Conservation (phyloP, 805 yeast species). For the Cyberlindnera samutprakarnensis region DNA sequence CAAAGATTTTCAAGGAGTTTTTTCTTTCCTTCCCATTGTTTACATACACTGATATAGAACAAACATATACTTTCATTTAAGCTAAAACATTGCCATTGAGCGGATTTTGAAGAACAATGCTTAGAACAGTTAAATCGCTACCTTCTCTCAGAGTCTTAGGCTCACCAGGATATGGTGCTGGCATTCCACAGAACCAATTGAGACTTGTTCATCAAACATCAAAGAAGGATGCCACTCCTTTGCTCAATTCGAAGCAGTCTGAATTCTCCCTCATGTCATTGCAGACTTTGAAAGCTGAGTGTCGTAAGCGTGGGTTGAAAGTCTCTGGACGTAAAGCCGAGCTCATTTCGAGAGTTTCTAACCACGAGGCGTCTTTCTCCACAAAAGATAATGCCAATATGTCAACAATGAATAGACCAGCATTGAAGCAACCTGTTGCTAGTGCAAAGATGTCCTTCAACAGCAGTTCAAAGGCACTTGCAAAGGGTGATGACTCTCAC, state of each 20-base stretch:
- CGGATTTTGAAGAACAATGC: no score
- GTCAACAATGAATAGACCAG: slow-evolving; percentile 11
- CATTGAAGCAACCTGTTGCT: slow-evolving; percentile 1
- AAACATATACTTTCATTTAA: no score
- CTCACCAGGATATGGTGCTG: slow-evolving; percentile 15
- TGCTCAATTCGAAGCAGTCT: slow-evolving; percentile 18
- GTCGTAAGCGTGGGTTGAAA: slow-evolving; percentile 51
- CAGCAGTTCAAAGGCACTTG: slow-evolving; percentile 21
- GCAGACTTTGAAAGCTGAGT: slow-evolving; percentile 48
- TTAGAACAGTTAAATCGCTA: slow-evolving; percentile 24
- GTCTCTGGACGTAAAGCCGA: slow-evolving; percentile 58
- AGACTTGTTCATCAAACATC: slow-evolving; percentile 25
- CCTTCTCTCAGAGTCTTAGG: slow-evolving; percentile 18
- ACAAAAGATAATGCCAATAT: slow-evolving; percentile 6
- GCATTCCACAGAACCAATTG: slow-evolving; percentile 16
- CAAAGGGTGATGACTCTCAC: slow-evolving; percentile 51
- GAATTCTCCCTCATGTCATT: slow-evolving; percentile 37
- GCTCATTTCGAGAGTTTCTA: slow-evolving; percentile 31
- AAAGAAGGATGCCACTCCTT: slow-evolving; percentile 20
- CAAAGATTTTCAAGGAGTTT: no score
- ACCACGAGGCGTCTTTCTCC: slow-evolving; percentile 16
- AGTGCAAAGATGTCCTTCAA: slow-evolving; percentile 8
- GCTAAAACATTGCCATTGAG: no score
- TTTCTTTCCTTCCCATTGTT: no score
- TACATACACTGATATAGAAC: no score